Base-by-base conservation (phyloP, 345 rosid genomes). In the Euphorbia lathyris region DNA sequence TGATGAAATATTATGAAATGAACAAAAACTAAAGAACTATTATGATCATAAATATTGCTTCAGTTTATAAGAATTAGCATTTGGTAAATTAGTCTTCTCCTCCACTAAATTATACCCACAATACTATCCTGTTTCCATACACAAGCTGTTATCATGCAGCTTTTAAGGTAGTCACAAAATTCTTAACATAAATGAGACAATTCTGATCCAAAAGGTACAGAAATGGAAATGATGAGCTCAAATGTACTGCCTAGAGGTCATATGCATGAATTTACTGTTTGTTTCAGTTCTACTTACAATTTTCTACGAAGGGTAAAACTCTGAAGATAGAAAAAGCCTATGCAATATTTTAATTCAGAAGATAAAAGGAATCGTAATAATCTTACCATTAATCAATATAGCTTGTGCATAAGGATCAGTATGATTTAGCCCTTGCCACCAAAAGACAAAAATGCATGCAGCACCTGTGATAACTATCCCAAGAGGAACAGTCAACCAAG, bases 401-500 rank as follows among this genome's bases (percentile, higher is more conserved):
- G 96, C 98, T 61, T 81, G 88, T 0, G 86, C 92, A 73, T 89
- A 88, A 25, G 93, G 81, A 40, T 86, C 82, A 43, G 89, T 81
- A 70, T 59, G 72, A 72, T 78, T 80, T 72, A 89, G 83, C 76
- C 84, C 90, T 76, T 90, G 93, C 98, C 92, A 92, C 97, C 97
- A 86, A 45, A 92, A 84, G 64, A 95, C 86, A 62, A 86, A 82
- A 71, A 72, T 36, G 58, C 75, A 80, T 0, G 85, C 91, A 51
- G 82, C 81, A 77, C 78, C 65, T 0, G 96, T 89, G 50, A 87
- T 79, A 62, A 83, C 64, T 74, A 90, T 68, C 57, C 93, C 92
- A 9, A 88, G 84, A 1, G 97, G 98, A 47, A 88, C 69, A 58
- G 91, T 84, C 76, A 89, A 70, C 96, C 96, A 92, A 42, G 96